Evolutionary conservation across 495 filamentous ascomycete genomes (phyloP).

Genomic region (Parmelia sp.): DNA sequence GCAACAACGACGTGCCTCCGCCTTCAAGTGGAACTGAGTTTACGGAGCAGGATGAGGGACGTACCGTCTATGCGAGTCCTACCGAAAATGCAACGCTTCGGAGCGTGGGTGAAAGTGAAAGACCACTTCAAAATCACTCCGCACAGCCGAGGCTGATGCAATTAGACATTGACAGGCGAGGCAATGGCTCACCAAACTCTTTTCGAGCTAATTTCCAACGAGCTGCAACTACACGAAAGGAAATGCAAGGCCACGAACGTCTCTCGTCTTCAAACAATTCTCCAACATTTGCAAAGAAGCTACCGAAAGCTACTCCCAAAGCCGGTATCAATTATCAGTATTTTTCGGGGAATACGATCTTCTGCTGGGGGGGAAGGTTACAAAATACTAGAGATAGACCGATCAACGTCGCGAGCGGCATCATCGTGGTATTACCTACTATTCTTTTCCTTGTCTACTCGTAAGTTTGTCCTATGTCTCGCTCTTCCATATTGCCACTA

Average conservation of each 20-base stretch:
- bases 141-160: conserved; percentile 47
- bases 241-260: conserved; percentile 63
- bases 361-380: conserved; percentile 75
- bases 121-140: conserved; percentile 57
- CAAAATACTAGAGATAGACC: conserved; percentile 85
- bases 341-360: conserved; percentile 85
- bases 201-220: conserved; percentile 61
- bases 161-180: conserved; percentile 50
- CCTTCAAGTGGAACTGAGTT: conserved; percentile 74
- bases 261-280: conserved; percentile 71
- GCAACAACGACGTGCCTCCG: conserved; percentile 53
- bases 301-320: conserved; percentile 29
- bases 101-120: conserved; percentile 68
- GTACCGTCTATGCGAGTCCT: conserved; percentile 69
- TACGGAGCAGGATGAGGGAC: conserved; percentile 60
- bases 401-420: conserved; percentile 83
- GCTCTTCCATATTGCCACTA: conserved; percentile 18
- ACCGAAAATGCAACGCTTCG: conserved; percentile 56
- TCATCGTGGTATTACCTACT: conserved; percentile 68
- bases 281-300: conserved; percentile 42
- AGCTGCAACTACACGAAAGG: conserved; percentile 29
- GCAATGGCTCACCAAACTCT: conserved; percentile 58
- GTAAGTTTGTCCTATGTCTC: conserved; percentile 37
- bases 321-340: conserved; percentile 79
- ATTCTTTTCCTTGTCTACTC: conserved; percentile 82